phyloP scores from a whole-genome alignment of 371 early-diverging fungal species.

The Coemansia sp. region DNA sequence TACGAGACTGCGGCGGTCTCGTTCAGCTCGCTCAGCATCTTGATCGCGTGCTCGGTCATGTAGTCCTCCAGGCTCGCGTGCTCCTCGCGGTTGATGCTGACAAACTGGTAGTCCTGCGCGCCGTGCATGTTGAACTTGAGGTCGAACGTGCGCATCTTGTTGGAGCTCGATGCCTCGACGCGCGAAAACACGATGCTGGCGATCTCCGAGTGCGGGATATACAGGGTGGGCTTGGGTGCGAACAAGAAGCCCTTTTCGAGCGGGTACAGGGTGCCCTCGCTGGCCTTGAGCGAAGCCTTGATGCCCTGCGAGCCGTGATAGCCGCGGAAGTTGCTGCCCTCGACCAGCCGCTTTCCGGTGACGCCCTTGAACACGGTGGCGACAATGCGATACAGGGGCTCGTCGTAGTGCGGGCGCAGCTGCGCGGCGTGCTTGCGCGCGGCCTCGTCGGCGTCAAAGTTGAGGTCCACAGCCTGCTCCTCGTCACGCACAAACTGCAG shows the following conservation, averaged over 20 bases:
- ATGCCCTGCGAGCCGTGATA: constrained; percentile 76
- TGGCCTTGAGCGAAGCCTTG: constrained; percentile 97
- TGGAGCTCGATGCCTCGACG: constrained; percentile 63
- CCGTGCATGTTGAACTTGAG: constrained; percentile 84
- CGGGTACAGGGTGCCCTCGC: constrained; percentile 96
- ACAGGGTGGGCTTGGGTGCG: constrained; percentile 93
- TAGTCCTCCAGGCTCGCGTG: constrained; percentile 78
- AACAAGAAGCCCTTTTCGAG: constrained; percentile 91
- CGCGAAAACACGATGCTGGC: constrained; percentile 90
- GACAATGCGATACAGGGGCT: constrained; percentile 84
- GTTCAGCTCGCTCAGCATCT: constrained; percentile 72
- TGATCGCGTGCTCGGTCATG: constrained; percentile 78
- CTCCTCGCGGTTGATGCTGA: constrained; percentile 86
- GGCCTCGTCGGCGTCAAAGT: constrained; percentile 73
- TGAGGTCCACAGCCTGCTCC: constrained; percentile 81
- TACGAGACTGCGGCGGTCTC: constrained; percentile 56
- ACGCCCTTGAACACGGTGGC: constrained; percentile 88
- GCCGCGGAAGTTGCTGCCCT: constrained; percentile 66
- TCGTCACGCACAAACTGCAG: constrained; percentile 94
- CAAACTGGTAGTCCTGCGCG: constrained; percentile 80
- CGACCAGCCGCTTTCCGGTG: constrained; percentile 75
- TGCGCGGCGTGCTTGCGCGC: constrained; percentile 73
- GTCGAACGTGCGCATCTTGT: constrained; percentile 79
- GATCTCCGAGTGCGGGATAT: constrained; percentile 85
- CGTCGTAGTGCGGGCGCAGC: constrained; percentile 86